A percentile compares a stretch with the other conserved stretches of the same genome.
phyloP scores from a whole-genome alignment of 257 asterid species.

The Solanum stenotomum region DNA sequence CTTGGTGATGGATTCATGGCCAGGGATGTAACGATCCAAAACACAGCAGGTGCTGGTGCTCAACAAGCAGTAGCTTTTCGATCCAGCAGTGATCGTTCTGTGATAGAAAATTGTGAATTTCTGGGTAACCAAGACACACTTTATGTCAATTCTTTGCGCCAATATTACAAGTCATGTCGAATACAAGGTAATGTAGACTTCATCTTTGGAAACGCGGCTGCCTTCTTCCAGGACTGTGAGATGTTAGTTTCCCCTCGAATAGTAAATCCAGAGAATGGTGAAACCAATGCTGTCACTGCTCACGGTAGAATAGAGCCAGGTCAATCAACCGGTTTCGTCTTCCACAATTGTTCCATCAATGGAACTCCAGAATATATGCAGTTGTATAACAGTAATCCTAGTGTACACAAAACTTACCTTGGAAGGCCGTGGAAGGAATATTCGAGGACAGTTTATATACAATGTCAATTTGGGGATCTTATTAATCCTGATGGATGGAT shows the following conservation, averaged over 20 bases:
- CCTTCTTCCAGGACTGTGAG: constrained; percentile 34
- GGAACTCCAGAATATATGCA: constrained; percentile 37
- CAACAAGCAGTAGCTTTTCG: constrained; percentile 57
- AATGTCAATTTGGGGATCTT: constrained; percentile 26
- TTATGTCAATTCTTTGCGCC: constrained; percentile 38
- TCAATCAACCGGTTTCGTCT: constrained; percentile 43
- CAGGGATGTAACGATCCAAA: constrained; percentile 29
- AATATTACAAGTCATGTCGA: constrained; percentile 45
- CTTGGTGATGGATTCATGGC: constrained; percentile 54
- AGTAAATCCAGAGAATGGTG: constrained; percentile 32
- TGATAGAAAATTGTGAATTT: constrained; percentile 38
- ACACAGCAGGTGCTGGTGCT: constrained; percentile 44
- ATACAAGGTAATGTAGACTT: constrained; percentile 45
- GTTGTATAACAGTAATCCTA: constrained; percentile 30
- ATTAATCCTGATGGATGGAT: constrained; percentile 32
- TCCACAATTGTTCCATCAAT: constrained; percentile 30
- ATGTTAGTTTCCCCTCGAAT: constrained; percentile 34
- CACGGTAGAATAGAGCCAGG: constrained; percentile 39
- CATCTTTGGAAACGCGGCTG: constrained; percentile 44
- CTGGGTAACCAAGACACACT: constrained; percentile 47
- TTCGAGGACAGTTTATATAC: constrained; percentile 33
- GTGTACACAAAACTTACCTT: constrained; percentile 21
- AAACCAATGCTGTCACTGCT: constrained; percentile 41
- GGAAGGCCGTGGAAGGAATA: constrained; percentile 59
- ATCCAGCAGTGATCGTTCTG: constrained; percentile 30